These are phyloP conservation scores for Candolleomyces aberdarensis DNA, from an alignment of 768 basidiomycete genomes.

Conservation along the genomic window DNA sequence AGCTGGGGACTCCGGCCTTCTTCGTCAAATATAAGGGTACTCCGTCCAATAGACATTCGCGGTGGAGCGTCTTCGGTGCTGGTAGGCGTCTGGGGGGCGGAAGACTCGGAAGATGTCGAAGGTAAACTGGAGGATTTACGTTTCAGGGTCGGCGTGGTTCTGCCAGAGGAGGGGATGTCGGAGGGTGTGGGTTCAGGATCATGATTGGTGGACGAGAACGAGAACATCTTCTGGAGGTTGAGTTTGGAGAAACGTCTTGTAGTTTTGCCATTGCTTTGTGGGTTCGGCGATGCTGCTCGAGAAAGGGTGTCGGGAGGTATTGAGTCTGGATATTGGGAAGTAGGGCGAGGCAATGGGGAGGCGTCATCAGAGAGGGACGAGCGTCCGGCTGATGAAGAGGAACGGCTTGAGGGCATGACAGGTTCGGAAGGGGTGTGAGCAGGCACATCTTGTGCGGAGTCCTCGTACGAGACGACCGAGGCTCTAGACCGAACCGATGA, in stretches of 20 bases:
- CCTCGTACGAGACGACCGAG: conserved; percentile 26
- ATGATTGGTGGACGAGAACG: conserved; percentile 22
- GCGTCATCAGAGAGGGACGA: conserved; percentile 1
- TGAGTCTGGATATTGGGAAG: conserved; percentile 10
- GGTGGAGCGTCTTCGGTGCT: conserved; percentile 18
- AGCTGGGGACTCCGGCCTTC: background rate
- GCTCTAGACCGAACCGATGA: conserved; percentile 20
- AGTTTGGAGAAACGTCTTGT: conserved; percentile 34
- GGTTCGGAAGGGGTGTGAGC: conserved; percentile 20
- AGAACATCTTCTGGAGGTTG: conserved; percentile 37
- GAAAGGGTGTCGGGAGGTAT: background rate
- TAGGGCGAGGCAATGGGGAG: conserved; percentile 2
- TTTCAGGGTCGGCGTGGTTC: conserved; percentile 10
- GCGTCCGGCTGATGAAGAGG: conserved; percentile 13
- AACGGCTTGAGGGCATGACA: conserved; percentile 1
- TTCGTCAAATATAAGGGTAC: background rate
- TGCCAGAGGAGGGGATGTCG: conserved; percentile 5
- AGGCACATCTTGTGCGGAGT: conserved; percentile 14
- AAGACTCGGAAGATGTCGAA: conserved; percentile 16
- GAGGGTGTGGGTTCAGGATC: conserved; percentile 1
- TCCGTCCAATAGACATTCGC: background rate
- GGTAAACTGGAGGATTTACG: conserved; percentile 15
- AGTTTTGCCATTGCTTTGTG: conserved; percentile 20
- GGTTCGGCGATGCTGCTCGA: conserved; percentile 22
- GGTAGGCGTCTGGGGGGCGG: conserved; percentile 31